phyloP scores from a whole-genome alignment of 345 rosid genomes.

The Microcos paniculata region DNA sequence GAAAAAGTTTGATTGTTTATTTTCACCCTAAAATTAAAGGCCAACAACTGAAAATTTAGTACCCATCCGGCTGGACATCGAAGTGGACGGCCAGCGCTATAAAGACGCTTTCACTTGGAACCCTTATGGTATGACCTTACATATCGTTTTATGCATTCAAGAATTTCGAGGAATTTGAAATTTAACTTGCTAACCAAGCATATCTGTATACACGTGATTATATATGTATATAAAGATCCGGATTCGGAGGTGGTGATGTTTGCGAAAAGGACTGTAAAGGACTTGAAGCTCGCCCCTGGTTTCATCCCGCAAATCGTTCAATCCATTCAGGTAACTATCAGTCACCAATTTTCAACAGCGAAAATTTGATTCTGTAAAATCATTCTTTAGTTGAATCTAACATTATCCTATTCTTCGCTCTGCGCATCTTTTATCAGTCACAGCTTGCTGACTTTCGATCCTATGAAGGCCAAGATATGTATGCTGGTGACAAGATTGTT shows the following conservation, averaged over 20 bases:
- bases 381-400: background rate
- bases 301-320: conserved; percentile 80
- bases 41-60: conserved; percentile 87
- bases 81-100: conserved; percentile 84
- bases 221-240: conserved; percentile 46
- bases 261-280: conserved; percentile 87
- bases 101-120: conserved; percentile 98
- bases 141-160: background rate
- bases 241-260: conserved; percentile 84
- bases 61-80: conserved; percentile 85
- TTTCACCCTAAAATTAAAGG: conserved; percentile 38
- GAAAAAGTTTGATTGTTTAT: background rate
- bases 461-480: conserved; percentile 94
- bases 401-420: background rate
- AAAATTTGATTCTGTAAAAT: background rate
- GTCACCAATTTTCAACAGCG: background rate
- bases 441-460: conserved; percentile 85
- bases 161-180: background rate
- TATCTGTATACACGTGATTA: background rate
- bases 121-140: conserved; percentile 58
- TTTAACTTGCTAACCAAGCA: background rate
- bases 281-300: conserved; percentile 85
- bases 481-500: conserved; percentile 83
- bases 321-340: conserved; percentile 73
- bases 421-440: conserved; percentile 40